A percentile compares a stretch with the other conserved stretches of the same genome.
Conservation (phyloP, 2,329 filamentous ascomycete genomes). For the Coleophoma cylindrospora region DNA sequence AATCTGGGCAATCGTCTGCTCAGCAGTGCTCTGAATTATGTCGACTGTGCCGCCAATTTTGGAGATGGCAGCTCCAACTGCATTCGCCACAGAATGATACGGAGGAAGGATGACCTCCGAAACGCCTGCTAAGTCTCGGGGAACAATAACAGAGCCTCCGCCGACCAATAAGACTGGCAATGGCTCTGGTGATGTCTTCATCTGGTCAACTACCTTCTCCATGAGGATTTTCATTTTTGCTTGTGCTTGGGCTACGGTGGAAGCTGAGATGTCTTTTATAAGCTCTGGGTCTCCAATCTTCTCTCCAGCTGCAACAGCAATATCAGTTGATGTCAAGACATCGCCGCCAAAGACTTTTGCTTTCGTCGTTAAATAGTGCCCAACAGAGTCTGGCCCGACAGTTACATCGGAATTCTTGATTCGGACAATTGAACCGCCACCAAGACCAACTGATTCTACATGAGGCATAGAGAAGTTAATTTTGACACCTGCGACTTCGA, state of each 20-base stretch:
- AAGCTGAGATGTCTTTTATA: constrained; percentile 11
- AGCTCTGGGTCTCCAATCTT: constrained; percentile 9
- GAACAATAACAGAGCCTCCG: constrained; percentile 45
- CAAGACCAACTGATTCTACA: constrained; percentile 48
- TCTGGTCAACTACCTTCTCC: constrained; percentile 45
- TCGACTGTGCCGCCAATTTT: constrained; percentile 19
- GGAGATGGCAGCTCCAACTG: constrained; percentile 48
- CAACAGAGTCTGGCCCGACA: constrained; percentile 51
- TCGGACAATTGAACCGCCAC: constrained; percentile 45
- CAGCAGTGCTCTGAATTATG: constrained; percentile 12
- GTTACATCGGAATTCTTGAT: constrained; percentile 13
- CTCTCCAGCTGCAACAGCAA: constrained; percentile 30
- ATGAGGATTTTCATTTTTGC: constrained; percentile 35
- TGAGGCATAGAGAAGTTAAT: constrained; percentile 54
- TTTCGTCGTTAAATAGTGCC: constrained; percentile 40
- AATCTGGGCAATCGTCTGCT: constrained; percentile 10
- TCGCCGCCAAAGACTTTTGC: constrained; percentile 47
- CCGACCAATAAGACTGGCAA: constrained; percentile 51
- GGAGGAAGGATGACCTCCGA: constrained; percentile 42
- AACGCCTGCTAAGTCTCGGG: constrained; percentile 39
- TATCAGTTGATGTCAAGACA: constrained; percentile 47
- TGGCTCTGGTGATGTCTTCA: constrained; percentile 47
- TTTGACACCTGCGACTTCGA: constrained; percentile 49
- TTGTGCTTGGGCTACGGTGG: constrained; percentile 13
- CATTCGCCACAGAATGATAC: constrained; percentile 50